Evolutionary conservation across 768 basidiomycete genomes (phyloP).

Genomic region (Xerocomellus chrysenteron): DNA sequence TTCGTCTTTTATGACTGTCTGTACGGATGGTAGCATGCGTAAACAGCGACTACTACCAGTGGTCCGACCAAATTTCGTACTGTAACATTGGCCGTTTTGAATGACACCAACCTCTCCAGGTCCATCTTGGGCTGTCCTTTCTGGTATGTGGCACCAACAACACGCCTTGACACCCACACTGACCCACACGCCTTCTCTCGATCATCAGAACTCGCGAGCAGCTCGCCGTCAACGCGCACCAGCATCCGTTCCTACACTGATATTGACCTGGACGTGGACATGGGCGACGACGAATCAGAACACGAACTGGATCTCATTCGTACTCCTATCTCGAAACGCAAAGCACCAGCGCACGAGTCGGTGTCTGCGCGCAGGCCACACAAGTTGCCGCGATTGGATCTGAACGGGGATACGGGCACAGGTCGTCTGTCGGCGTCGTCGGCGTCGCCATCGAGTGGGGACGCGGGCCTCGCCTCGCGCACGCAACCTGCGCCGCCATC

Average conservation of each 20-base stretch:
- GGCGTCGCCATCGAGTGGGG: not conserved
- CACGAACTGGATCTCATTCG: not conserved
- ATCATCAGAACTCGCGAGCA: constrained; percentile 20
- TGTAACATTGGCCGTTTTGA: not conserved
- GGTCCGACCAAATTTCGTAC: not conserved
- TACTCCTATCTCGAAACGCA: constrained; percentile 27
- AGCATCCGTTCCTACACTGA: constrained; percentile 17
- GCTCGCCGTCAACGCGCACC: constrained; percentile 15
- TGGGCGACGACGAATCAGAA: constrained; percentile 24
- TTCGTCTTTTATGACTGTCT: no score
- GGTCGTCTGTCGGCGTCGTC: not conserved
- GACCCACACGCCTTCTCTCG: not conserved
- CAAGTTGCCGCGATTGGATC: constrained; percentile 24
- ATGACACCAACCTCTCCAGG: constrained; percentile 23
- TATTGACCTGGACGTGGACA: constrained; percentile 12
- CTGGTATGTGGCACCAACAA: constrained; percentile 19
- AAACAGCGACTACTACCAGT: no score
- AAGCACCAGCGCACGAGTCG: constrained; percentile 18
- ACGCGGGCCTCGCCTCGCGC: not conserved
- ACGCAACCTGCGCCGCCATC: constrained; percentile 8
- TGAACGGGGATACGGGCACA: not conserved
- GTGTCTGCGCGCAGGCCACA: constrained; percentile 3
- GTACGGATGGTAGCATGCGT: no score
- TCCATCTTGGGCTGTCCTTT: constrained; percentile 28
- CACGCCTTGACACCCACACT: not conserved